A percentile compares a stretch with the other conserved stretches of the same genome.
Evolutionary conservation across 306 rosid genomes (phyloP).

Genomic region (Begonia fuchsioides): DNA sequence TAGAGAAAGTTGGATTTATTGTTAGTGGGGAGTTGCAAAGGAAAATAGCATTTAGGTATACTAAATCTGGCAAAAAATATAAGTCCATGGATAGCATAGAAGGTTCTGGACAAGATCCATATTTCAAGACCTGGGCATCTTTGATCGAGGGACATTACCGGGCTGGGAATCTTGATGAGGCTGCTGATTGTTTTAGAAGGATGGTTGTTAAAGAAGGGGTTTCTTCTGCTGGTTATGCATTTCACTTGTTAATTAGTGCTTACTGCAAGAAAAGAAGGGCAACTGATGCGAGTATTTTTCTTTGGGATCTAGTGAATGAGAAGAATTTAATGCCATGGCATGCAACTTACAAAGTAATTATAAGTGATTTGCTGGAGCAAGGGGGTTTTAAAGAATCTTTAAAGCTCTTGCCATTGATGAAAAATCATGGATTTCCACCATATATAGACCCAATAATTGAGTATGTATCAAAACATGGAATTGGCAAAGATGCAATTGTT

Average conservation of each 20-base stretch:
- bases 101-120: conserved; percentile 23
- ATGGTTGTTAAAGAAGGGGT: conserved; percentile 48
- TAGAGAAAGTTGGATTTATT: conserved; percentile 47
- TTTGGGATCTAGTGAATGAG: conserved; percentile 24
- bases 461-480: conserved; percentile 53
- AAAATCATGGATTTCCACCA: conserved; percentile 56
- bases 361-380: conserved; percentile 36
- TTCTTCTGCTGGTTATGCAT: conserved; percentile 22
- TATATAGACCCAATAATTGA: conserved; percentile 44
- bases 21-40: conserved; percentile 21
- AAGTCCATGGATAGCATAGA: conserved; percentile 34
- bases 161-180: conserved; percentile 44
- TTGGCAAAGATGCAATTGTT: conserved; percentile 44
- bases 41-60: conserved; percentile 35
- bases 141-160: conserved; percentile 44
- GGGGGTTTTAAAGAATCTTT: conserved; percentile 50
- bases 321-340: conserved; percentile 45
- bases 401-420: conserved; percentile 51
- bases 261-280: conserved; percentile 44
- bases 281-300: conserved; percentile 40
- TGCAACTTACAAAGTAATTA: conserved; percentile 48
- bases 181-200: conserved; percentile 33
- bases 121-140: conserved; percentile 37
- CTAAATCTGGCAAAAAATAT: conserved; percentile 27
- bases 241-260: conserved; percentile 32